phyloP scores from a whole-genome alignment of 352 stramenopile species.

The Phytopythium aichiense region DNA sequence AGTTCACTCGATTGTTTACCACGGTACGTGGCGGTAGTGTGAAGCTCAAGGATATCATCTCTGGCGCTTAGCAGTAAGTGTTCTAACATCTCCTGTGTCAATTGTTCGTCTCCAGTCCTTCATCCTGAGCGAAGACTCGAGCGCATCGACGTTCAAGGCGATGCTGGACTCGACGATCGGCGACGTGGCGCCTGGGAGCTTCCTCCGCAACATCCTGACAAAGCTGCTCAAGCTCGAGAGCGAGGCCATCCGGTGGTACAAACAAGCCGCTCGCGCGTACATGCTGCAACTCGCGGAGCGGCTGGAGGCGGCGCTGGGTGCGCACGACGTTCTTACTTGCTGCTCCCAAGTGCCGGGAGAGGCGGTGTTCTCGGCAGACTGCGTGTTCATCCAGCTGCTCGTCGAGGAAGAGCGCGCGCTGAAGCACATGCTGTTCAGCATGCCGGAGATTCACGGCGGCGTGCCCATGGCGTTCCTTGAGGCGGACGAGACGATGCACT shows the following conservation, averaged over 20 bases:
- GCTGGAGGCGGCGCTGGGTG: slow-evolving; percentile 34
- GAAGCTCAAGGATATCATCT: not conserved
- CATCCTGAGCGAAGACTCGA: slow-evolving; percentile 37
- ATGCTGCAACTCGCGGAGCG: slow-evolving; percentile 58
- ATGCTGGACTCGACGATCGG: slow-evolving; percentile 53
- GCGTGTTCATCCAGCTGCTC: slow-evolving; percentile 43
- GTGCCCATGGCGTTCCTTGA: slow-evolving; percentile 65
- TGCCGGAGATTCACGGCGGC: slow-evolving; percentile 71
- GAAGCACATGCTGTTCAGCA: slow-evolving; percentile 55
- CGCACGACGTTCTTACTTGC: slow-evolving; percentile 43
- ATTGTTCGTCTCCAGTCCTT: slow-evolving; percentile 36
- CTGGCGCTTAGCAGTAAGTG: not conserved
- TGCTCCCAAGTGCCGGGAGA: slow-evolving; percentile 25
- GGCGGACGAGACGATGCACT: slow-evolving; percentile 66
- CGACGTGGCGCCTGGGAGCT: slow-evolving; percentile 29
- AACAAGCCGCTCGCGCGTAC: slow-evolving; percentile 55
- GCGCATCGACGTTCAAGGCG: slow-evolving; percentile 29
- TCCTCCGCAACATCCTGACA: slow-evolving; percentile 48
- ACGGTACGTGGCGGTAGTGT: slow-evolving; percentile 32
- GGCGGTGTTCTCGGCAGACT: slow-evolving; percentile 16
- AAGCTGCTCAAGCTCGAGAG: slow-evolving; percentile 65
- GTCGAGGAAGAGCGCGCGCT: slow-evolving; percentile 45
- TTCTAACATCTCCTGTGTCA: not conserved
- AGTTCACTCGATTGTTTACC: slow-evolving; percentile 61
- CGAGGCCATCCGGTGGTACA: slow-evolving; percentile 73